Evolutionary conservation across 2,329 filamentous ascomycete species (phyloP).

Genomic region (Periconia sp.): DNA sequence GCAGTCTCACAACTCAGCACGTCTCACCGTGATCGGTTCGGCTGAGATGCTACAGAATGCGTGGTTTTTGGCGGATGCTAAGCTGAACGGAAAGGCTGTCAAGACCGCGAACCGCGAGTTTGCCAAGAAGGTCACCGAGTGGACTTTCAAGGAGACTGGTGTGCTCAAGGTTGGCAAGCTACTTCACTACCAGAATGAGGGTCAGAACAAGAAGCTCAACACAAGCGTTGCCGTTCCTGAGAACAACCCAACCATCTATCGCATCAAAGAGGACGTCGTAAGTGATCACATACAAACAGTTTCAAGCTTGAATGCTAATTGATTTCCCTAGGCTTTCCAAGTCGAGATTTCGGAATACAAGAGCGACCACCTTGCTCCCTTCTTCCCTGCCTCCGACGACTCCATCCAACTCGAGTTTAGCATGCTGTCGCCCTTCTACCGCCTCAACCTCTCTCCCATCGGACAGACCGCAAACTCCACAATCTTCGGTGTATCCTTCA

Average conservation of each 20-base stretch:
- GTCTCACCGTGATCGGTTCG: conserved; percentile 81
- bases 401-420: conserved; percentile 91
- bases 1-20: conserved; percentile 91
- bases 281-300: conserved; percentile 44
- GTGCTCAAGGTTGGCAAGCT: conserved; percentile 83
- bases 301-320: conserved; percentile 1
- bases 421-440: conserved; percentile 98
- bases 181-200: conserved; percentile 68
- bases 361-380: conserved; percentile 74
- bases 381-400: conserved; percentile 69
- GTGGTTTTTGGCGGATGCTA: conserved; percentile 83
- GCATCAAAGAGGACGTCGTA: conserved; percentile 96
- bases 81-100: conserved; percentile 55
- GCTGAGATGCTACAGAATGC: conserved; percentile 83
- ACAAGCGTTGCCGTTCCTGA: conserved; percentile 44
- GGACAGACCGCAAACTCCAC: conserved; percentile 66
- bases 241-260: conserved; percentile 83
- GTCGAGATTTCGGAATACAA: conserved; percentile 88
- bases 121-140: conserved; percentile 80
- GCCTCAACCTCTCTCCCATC: conserved; percentile 67
- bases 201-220: conserved; percentile 53
- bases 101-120: conserved; percentile 82
- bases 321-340: conserved; percentile 66
- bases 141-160: conserved; percentile 93
- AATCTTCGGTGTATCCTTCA: conserved; percentile 75